Evolutionary conservation across 495 filamentous ascomycete species (phyloP).

Genomic region (Beverwykella pulmonaria): DNA sequence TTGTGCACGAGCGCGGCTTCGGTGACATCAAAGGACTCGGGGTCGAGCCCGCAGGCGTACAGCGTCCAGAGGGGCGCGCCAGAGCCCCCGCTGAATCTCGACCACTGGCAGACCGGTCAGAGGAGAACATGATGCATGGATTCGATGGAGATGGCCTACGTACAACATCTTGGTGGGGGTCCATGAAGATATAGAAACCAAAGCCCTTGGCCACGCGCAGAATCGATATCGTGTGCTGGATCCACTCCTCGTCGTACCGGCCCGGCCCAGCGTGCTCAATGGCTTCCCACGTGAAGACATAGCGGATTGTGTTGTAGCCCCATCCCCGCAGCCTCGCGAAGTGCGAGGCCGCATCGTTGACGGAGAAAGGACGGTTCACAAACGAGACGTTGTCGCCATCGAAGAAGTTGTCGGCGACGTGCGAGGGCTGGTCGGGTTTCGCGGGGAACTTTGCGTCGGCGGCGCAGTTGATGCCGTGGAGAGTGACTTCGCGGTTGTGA

Average conservation of each 20-base stretch:
- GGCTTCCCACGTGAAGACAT: constrained; percentile 99
- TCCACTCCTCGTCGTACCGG: constrained; percentile 92
- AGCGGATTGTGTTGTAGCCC: constrained; percentile 94
- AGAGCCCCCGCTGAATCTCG: constrained; percentile 87
- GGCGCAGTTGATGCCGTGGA: constrained; percentile 71
- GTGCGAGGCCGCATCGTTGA: constrained; percentile 81
- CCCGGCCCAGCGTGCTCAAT: constrained; percentile 94
- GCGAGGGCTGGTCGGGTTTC: constrained; percentile 76
- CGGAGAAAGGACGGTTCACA: constrained; percentile 77
- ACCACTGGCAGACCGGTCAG: constrained; percentile 67
- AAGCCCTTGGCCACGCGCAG: constrained; percentile 83
- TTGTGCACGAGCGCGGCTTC: constrained; percentile 95
- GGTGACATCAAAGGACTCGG: constrained; percentile 77
- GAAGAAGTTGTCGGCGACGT: constrained; percentile 78
- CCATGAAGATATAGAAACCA: constrained; percentile 95
- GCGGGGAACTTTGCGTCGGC: constrained; percentile 74
- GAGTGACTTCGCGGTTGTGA: constrained; percentile 66
- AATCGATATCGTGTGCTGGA: constrained; percentile 82
- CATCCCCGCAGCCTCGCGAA: constrained; percentile 83
- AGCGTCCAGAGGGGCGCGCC: constrained; percentile 98
- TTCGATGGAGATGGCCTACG: constrained; percentile 39
- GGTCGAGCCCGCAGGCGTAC: constrained; percentile 90
- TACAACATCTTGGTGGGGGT: constrained; percentile 95
- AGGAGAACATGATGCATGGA: background rate
- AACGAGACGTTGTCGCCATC: constrained; percentile 93